These are phyloP conservation scores for Penicillium sp. DNA, from an alignment of 2,329 filamentous ascomycete species.

Conservation along the genomic window DNA sequence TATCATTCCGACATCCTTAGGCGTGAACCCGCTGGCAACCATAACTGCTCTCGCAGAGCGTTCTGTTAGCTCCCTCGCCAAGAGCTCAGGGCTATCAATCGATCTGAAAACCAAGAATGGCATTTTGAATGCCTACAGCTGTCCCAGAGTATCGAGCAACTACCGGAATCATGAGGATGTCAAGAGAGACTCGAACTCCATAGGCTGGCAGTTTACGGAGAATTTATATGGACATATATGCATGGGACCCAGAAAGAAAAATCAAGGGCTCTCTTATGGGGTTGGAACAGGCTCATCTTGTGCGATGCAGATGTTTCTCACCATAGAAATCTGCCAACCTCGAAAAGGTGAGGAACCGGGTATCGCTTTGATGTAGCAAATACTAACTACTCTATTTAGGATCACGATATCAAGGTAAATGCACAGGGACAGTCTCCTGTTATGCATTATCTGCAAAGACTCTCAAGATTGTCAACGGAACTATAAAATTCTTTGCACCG, in stretches of 20 bases:
- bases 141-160: background rate
- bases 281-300: background rate
- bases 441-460: background rate
- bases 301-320: background rate
- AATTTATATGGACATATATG: conserved; percentile 10
- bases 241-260: background rate
- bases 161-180: background rate
- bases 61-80: conserved; percentile 51
- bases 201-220: conserved; percentile 18
- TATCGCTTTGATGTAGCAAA: background rate
- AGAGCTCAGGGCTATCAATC: conserved; percentile 42
- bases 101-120: conserved; percentile 26
- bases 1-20: conserved; percentile 56
- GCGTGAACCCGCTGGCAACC: conserved; percentile 62
- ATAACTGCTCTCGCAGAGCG: conserved; percentile 65
- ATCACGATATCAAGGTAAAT: background rate
- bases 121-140: conserved; percentile 4
- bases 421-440: background rate
- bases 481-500: background rate
- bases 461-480: background rate
- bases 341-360: background rate
- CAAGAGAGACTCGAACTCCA: background rate
- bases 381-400: background rate
- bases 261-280: background rate
- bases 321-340: background rate